Percentiles rank a stretch among this genome's conserved stretches.
Evolutionary conservation across 2,329 filamentous ascomycete genomes (phyloP).

Genomic region (Sphaceloma murrayae): DNA sequence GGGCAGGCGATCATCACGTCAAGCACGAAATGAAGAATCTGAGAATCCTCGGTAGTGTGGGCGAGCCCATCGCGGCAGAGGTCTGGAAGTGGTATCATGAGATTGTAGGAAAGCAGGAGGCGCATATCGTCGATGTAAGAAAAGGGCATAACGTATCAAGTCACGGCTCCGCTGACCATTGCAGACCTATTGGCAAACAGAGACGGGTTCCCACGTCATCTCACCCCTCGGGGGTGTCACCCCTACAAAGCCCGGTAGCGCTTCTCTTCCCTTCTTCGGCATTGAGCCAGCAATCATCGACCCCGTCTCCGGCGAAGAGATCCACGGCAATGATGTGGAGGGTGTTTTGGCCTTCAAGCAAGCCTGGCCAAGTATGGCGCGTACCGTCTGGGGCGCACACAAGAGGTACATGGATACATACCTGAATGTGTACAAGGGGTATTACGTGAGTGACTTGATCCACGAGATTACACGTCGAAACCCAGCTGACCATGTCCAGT

Average conservation of each 20-base stretch:
- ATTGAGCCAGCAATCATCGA: conserved; percentile 97
- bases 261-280: conserved; percentile 94
- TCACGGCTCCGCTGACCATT: conserved; percentile 1
- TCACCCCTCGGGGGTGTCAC: conserved; percentile 86
- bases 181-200: conserved; percentile 99
- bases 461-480: neutral
- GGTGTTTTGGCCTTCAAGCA: conserved; percentile 96
- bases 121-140: conserved; percentile 88
- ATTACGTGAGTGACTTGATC: conserved; percentile 63
- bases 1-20: conserved; percentile 86
- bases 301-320: conserved; percentile 86
- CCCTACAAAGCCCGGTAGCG: conserved; percentile 91
- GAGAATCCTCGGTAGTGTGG: conserved; percentile 84
- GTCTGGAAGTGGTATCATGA: conserved; percentile 99
- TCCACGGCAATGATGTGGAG: conserved; percentile 92
- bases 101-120: conserved; percentile 83
- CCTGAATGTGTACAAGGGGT: conserved; percentile 92
- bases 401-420: conserved; percentile 99
- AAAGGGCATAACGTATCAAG: neutral
- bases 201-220: conserved; percentile 95
- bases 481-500: conserved; percentile 41
- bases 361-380: conserved; percentile 95
- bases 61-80: conserved; percentile 94
- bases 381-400: conserved; percentile 95
- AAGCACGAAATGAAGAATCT: conserved; percentile 82